phyloP scores from a whole-genome alignment of 2,329 filamentous ascomycete genomes.

The Aspergillus transmontanensis region DNA sequence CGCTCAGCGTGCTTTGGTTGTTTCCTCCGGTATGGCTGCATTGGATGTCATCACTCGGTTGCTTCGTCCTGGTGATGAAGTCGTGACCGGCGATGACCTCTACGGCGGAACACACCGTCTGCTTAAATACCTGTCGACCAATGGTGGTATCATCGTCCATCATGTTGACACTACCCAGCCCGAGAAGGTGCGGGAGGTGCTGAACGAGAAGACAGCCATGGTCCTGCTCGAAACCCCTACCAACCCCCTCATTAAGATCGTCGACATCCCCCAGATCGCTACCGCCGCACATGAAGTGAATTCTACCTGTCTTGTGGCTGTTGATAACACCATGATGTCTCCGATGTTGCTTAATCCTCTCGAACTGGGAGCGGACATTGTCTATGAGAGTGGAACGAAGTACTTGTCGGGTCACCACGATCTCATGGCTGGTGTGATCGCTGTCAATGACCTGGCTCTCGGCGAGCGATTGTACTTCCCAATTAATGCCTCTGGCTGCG shows the following conservation, averaged over 20 bases:
- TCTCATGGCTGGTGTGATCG: slow-evolving; percentile 97
- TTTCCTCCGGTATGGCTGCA: slow-evolving; percentile 96
- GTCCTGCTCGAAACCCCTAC: slow-evolving; percentile 95
- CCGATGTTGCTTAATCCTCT: slow-evolving; percentile 92
- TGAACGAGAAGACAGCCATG: slow-evolving; percentile 86
- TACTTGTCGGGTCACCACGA: slow-evolving; percentile 98
- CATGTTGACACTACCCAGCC: slow-evolving; percentile 91
- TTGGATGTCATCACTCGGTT: slow-evolving; percentile 94
- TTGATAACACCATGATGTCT: slow-evolving; percentile 99
- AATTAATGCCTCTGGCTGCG: slow-evolving; percentile 95
- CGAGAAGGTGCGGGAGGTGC: slow-evolving; percentile 67
- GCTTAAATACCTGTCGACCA: slow-evolving; percentile 85
- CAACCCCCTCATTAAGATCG: slow-evolving; percentile 97
- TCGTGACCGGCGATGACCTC: slow-evolving; percentile 93
- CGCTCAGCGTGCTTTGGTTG: slow-evolving; percentile 84
- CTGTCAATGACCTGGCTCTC: slow-evolving; percentile 77
- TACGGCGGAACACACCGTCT: slow-evolving; percentile 95
- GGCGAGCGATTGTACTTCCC: slow-evolving; percentile 94
- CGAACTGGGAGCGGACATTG: slow-evolving; percentile 90
- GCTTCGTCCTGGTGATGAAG: slow-evolving; percentile 89
- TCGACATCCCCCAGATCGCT: slow-evolving; percentile 83
- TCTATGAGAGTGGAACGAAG: slow-evolving; percentile 97
- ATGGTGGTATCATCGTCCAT: slow-evolving; percentile 90
- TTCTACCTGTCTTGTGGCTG: slow-evolving; percentile 77
- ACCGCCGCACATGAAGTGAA: slow-evolving; percentile 75